Base-by-base conservation (phyloP, 805 yeast genomes). In the Spathaspora sp. region DNA sequence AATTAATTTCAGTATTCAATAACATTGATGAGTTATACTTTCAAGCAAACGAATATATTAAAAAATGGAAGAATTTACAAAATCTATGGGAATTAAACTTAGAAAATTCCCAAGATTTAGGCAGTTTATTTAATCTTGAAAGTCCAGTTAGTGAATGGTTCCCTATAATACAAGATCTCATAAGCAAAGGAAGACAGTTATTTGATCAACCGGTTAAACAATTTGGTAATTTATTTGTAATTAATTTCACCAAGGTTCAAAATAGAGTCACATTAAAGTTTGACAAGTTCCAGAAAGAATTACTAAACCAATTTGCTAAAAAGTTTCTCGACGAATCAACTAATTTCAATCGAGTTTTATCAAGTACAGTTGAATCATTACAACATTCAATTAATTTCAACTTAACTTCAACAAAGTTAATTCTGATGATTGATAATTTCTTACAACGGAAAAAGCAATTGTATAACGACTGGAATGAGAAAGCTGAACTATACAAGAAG, bases 31-130 rank as follows among this genome's bases (percentile, higher is more conserved):
- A 18, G 0, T 51, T 67, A 3, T 60, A 70, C 17, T 39, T 45
- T 0, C 51, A 61, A 2, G 76, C 80, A 0, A 44, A 57, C 0
- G 48, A 16, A 0, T 84, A 83, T 56, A 63, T 78, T 16, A 49
- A 58, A 1, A 68, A 70, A 16, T 88, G 96, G 96, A 58, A 60
- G 1, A 67, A 65, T 18, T 70, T 85, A 26, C 87, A 84, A 59
- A 64, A 76, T 0, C 62, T 87, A 4, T 85, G 91, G 89, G 83
- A 79, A 32, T 52, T 67, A 20, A 56, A 66, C 53, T 57, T 85
- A 9, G 70, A 75, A 12, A 57, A 76, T 0, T 75, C 72, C 1
- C 70, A 70, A 0, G 75, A 82, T 2, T 65, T 65, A 20, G 53
- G 55, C 1, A 49, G 56, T 9, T 60, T 81, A 2, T 50, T 62